A percentile compares a stretch with the other conserved stretches of the same genome.
These are phyloP conservation scores for Byssoonygena ceratinophila DNA, from an alignment of 2,329 filamentous ascomycete species.

Conservation along the genomic window DNA sequence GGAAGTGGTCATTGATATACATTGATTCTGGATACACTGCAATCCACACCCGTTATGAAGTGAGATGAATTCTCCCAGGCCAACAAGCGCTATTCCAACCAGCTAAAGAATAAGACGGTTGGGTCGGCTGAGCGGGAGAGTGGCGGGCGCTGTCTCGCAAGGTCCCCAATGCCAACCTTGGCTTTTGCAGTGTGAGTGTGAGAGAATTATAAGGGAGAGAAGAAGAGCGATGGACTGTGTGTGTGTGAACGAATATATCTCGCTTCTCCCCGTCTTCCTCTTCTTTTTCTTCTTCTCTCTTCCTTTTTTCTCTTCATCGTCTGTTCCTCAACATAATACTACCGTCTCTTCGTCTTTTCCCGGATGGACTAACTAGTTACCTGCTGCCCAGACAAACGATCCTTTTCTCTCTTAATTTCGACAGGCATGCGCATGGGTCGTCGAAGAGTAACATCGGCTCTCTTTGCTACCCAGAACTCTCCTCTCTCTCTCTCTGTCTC, in stretches of 20 bases:
- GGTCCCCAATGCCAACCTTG: not conserved
- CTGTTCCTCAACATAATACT: too few species aligned
- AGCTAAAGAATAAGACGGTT: not conserved
- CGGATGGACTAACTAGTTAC: too few species aligned
- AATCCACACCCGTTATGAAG: too few species aligned
- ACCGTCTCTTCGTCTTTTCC: not conserved
- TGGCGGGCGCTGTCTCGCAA: not conserved
- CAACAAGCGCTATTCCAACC: too few species aligned
- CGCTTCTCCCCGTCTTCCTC: not conserved
- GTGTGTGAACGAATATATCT: not conserved
- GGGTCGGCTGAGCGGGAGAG: not conserved
- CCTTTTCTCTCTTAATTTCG: too few species aligned
- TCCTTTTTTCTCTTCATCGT: not conserved
- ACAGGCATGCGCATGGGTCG: not conserved
- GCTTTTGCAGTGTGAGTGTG: not conserved
- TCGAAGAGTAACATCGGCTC: constrained; percentile 2
- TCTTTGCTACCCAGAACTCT: not conserved
- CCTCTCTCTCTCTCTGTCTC: not conserved
- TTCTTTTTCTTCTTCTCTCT: not conserved
- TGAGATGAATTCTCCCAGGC: too few species aligned
- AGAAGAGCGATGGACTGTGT: too few species aligned
- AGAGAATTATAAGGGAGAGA: too few species aligned
- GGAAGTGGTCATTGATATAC: too few species aligned
- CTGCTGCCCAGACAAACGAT: too few species aligned
- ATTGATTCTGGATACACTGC: too few species aligned